Percentiles rank a stretch among this genome's conserved stretches.
These are phyloP conservation scores for Podochytrium sp. DNA, from an alignment of 192 early-diverging fungal species.

Conservation along the genomic window DNA sequence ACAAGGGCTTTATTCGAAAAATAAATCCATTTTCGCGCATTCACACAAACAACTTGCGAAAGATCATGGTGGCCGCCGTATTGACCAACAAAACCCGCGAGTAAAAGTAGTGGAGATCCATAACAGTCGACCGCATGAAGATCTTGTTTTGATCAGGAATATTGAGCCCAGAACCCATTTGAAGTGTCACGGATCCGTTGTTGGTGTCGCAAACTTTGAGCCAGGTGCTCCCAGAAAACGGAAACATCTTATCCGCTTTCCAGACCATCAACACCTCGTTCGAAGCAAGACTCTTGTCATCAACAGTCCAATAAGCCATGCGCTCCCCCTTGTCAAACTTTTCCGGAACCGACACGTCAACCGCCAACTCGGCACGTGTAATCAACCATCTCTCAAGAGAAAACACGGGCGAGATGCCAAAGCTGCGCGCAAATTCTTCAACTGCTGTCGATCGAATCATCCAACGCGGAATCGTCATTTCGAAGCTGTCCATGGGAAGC, in stretches of 20 bases:
- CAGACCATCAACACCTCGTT: background rate
- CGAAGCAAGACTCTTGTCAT: background rate
- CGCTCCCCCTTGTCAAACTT: background rate
- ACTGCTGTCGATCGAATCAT: no score
- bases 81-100: background rate
- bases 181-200: background rate
- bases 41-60: background rate
- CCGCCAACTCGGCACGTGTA: background rate
- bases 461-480: no score
- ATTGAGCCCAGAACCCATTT: background rate
- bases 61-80: background rate
- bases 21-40: background rate
- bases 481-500: no score
- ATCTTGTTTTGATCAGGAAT: no score
- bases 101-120: background rate
- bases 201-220: background rate
- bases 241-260: background rate
- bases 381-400: slow-evolving; percentile 2
- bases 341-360: background rate
- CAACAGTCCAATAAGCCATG: slow-evolving; percentile 1
- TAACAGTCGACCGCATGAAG: no score
- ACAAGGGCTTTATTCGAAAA: background rate
- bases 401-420: slow-evolving; percentile 12
- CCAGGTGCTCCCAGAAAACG: background rate
- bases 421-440: background rate